Evolutionary conservation across 352 stramenopile genomes (phyloP).

Genomic region (Lagenidium sp.): DNA sequence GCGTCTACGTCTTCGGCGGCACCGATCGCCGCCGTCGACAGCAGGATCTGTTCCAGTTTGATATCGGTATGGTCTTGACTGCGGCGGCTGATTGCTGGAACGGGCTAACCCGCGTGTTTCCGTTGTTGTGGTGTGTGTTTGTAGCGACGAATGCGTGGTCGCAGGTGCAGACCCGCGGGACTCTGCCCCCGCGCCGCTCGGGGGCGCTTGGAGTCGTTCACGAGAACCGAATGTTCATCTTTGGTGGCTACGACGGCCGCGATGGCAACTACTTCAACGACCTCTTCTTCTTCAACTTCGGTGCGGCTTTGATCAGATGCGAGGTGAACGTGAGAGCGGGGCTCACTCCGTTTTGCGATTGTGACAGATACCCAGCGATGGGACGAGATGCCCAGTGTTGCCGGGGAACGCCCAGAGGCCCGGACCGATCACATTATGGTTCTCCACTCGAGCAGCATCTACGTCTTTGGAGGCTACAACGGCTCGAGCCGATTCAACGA

Average conservation of each 20-base stretch:
- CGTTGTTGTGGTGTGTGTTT: background rate
- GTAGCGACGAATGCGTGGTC: constrained; percentile 50
- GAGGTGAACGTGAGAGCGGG: too few relatives aligned
- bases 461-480: constrained; percentile 87
- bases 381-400: constrained; percentile 69
- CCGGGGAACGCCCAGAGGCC: constrained; percentile 50
- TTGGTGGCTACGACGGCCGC: constrained; percentile 84
- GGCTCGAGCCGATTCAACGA: constrained; percentile 77
- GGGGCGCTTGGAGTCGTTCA: constrained; percentile 75
- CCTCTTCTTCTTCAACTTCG: constrained; percentile 84
- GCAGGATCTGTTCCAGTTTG: constrained; percentile 82
- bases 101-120: background rate
- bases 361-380: constrained; percentile 38
- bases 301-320: constrained; percentile 12
- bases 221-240: constrained; percentile 83
- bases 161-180: constrained; percentile 55
- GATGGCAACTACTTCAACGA: constrained; percentile 89
- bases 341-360: background rate
- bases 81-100: background rate
- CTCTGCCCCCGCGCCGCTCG: constrained; percentile 57
- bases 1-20: constrained; percentile 81
- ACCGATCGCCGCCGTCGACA: constrained; percentile 71
- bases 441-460: constrained; percentile 66
- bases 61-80: constrained; percentile 32
- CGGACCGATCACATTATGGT: constrained; percentile 87